A percentile compares a stretch with the other conserved stretches of the same genome.
phyloP scores from a whole-genome alignment of 345 rosid genomes.

The Clausena lansium region DNA sequence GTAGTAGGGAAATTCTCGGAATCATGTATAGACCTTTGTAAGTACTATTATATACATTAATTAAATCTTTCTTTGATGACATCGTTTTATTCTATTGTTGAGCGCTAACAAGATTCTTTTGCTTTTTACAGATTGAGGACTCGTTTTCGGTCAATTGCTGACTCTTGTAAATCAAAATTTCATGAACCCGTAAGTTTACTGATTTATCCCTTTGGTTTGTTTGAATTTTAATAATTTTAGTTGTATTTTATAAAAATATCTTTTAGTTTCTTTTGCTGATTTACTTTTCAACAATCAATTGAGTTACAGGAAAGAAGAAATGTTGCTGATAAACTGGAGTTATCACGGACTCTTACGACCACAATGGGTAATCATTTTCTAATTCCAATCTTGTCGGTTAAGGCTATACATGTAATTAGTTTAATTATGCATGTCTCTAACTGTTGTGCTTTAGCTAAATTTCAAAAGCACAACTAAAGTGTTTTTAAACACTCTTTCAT shows the following conservation, averaged over 20 bases:
- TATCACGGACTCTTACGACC: constrained; percentile 39
- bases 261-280: neutral
- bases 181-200: constrained; percentile 13
- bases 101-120: neutral
- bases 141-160: constrained; percentile 19
- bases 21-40: constrained; percentile 17
- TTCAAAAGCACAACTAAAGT: neutral
- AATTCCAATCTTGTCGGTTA: neutral
- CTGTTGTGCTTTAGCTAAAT: neutral
- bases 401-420: neutral
- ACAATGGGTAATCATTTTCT: constrained; percentile 33
- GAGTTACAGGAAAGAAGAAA: constrained; percentile 39
- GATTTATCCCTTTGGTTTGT: neutral
- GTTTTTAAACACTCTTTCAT: neutral
- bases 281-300: neutral
- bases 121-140: constrained; percentile 12
- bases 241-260: neutral
- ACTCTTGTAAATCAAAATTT: constrained; percentile 16
- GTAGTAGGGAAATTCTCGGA: neutral
- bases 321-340: constrained; percentile 19
- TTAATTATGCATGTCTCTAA: neutral
- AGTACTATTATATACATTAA: neutral
- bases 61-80: neutral
- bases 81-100: neutral
- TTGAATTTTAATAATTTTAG: neutral